These are phyloP conservation scores for Beauveria scarabaeidicola DNA, from an alignment of 2,329 filamentous ascomycete genomes.

Conservation along the genomic window DNA sequence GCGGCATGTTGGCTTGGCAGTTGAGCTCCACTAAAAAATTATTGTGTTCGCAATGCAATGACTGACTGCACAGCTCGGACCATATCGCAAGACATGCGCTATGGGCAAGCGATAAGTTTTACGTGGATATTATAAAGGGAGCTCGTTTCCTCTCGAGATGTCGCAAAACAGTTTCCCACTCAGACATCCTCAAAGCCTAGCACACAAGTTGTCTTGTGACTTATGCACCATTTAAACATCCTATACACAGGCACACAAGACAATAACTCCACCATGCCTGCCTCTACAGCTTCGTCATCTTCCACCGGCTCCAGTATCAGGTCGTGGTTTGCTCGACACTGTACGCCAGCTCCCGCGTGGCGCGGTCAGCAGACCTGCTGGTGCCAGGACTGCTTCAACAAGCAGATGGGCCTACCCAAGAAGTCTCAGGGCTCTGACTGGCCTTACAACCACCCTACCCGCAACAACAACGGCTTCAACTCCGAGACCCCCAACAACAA, in stretches of 20 bases:
- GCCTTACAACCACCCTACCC: constrained; percentile 6
- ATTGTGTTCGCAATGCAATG: background rate
- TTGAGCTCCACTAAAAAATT: constrained; percentile 3
- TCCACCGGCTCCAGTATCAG: constrained; percentile 14
- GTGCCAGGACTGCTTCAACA: constrained; percentile 25
- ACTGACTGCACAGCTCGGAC: background rate
- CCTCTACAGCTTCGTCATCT: constrained; percentile 15
- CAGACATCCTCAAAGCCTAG: background rate
- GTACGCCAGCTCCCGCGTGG: constrained; percentile 29
- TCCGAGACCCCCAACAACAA: constrained; percentile 6
- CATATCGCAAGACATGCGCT: background rate
- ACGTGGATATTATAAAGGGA: constrained; percentile 2
- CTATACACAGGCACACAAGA: background rate
- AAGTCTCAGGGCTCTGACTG: constrained; percentile 1
- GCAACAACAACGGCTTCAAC: constrained; percentile 7
- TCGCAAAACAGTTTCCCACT: background rate
- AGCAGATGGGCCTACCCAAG: background rate
- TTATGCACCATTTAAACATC: background rate
- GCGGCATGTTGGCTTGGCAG: background rate
- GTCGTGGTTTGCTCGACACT: constrained; percentile 33
- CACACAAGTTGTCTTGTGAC: background rate
- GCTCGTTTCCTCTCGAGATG: background rate
- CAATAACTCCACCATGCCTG: background rate
- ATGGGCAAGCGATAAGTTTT: background rate
- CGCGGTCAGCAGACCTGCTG: constrained; percentile 26